Percentiles rank a stretch among this genome's conserved stretches.
Evolutionary conservation across 345 rosid genomes (phyloP).

Genomic region (Gossypium raimondii): DNA sequence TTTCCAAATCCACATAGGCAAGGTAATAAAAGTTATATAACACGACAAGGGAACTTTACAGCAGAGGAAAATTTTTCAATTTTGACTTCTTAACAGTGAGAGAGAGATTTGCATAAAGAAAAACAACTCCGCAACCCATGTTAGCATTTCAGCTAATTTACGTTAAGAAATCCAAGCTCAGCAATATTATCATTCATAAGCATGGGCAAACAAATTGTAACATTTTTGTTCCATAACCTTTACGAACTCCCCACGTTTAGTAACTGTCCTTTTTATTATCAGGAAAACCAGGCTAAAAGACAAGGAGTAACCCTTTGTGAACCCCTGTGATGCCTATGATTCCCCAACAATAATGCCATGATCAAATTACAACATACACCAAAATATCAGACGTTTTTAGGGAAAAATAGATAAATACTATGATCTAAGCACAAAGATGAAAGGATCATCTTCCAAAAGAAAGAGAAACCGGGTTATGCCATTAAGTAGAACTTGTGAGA

Average conservation of each 20-base stretch:
- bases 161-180: not conserved
- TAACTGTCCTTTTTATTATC: not conserved
- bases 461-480: conserved; percentile 7
- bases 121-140: not conserved
- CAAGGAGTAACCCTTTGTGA: not conserved
- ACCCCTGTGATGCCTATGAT: not conserved
- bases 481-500: conserved; percentile 14
- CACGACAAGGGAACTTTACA: too few species aligned
- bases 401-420: not conserved
- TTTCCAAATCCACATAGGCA: too few species aligned
- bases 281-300: not conserved
- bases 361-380: conserved; percentile 2
- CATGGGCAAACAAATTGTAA: not conserved
- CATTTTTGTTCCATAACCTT: not conserved
- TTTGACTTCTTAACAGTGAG: too few species aligned
- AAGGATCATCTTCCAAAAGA: not conserved
- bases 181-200: not conserved
- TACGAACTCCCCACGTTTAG: not conserved
- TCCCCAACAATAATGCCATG: not conserved
- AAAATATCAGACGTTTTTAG: conserved; percentile 9
- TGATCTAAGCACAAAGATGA: not conserved
- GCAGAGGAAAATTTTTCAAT: too few species aligned
- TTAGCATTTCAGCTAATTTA: not conserved
- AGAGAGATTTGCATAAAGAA: too few species aligned
- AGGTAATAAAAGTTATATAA: too few species aligned